Base-by-base conservation (phyloP, 352 stramenopile genomes). In the Phytophthora pisi region DNA sequence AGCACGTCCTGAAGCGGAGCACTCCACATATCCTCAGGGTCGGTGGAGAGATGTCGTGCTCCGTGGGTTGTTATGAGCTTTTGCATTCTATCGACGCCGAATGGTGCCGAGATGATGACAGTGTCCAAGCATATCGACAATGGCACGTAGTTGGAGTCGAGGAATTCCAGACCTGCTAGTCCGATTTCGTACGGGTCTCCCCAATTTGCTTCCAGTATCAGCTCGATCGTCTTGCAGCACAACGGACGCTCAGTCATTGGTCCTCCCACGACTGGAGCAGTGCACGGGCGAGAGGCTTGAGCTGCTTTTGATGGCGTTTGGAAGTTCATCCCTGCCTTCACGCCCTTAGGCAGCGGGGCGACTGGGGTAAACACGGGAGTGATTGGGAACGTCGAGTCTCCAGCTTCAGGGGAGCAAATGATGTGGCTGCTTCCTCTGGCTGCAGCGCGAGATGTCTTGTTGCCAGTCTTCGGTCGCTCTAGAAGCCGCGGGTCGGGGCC, bases 121-220 rank as follows among this genome's bases (percentile, higher is more conserved):
- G 10, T 61, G 11, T 81, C 72, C 10, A 66, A 30, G 1, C 59
- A 67, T 55, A 81, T 61, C 30, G 49, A 64, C 4, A 92, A 11
- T 0, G 84, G 79, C 0, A 66, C 50, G 57, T 87, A 88, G 61
- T 82, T 88, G 38, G 45, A 47, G 54, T 94, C 85, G 0, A 94
- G 50, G 30, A 93, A 75, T 61, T 90, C 73, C 5, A 92, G 63
- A 5, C 82, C 84, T 2, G 80, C 76, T 26, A 91, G 68, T 0
- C 83, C 82, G 11, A 89, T 77, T 49, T 91, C 81, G 60, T 89
- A 86, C 11, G 84, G 86, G 59, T 92, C 80, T 6, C 82, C 86
- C 86, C 79, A 92, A 47, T 90, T 92, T 49, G 81, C 83, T 51
- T 90, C 78, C 16, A 90, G 56, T 30, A 87, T 77, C 8, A 89